A percentile compares a stretch with the other conserved stretches of the same genome.
Evolutionary conservation across 2,329 filamentous ascomycete genomes (phyloP).

Genomic region (Curvularia sp.): DNA sequence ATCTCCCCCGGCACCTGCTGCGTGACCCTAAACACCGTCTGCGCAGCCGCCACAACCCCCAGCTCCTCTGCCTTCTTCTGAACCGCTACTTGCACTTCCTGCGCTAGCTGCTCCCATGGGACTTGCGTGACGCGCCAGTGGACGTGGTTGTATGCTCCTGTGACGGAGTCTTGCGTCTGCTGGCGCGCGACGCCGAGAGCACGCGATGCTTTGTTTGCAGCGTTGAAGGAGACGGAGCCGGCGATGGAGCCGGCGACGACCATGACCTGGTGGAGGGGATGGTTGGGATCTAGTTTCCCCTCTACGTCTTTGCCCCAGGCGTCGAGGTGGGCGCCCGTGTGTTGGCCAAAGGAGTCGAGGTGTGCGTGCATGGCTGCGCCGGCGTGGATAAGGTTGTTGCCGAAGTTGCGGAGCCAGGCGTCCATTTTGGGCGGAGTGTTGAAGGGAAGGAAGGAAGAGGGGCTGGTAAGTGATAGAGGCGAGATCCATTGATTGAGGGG

Average conservation of each 20-base stretch:
- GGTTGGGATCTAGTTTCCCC: neutral
- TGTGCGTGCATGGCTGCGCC: neutral
- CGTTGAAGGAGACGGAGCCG: neutral
- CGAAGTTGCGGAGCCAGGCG: neutral
- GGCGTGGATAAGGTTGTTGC: neutral
- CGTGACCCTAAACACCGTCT: constrained; percentile 1
- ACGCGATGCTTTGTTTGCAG: neutral
- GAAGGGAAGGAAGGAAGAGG: neutral
- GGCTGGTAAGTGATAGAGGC: neutral
- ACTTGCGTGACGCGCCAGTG: neutral
- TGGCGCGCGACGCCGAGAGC: constrained; percentile 4
- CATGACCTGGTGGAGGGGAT: neutral
- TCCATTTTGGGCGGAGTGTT: neutral
- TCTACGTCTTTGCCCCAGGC: neutral
- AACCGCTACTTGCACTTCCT: neutral
- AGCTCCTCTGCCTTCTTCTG: neutral
- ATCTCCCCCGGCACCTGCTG: constrained; percentile 5
- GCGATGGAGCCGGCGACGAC: neutral
- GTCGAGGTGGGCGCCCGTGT: neutral
- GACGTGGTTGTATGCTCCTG: neutral
- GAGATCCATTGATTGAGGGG: neutral
- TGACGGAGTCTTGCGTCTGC: constrained; percentile 6
- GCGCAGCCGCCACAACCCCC: constrained; percentile 5
- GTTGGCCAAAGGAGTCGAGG: too few species aligned
- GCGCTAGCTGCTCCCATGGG: neutral